phyloP scores from a whole-genome alignment of 2,329 filamentous ascomycete species.

The Westerdykella ornata region DNA sequence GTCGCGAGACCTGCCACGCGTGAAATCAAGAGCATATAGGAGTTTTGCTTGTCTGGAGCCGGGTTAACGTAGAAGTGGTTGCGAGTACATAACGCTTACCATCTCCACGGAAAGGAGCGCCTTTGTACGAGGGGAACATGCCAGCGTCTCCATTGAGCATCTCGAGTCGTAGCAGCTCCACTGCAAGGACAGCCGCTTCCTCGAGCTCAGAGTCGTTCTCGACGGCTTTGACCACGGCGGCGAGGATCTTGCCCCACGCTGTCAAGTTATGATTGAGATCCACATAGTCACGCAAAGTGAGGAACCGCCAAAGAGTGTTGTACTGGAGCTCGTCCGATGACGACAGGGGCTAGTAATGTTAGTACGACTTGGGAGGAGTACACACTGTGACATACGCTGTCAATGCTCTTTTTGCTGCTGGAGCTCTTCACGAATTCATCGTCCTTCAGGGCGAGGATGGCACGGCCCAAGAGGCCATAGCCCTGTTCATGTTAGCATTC shows the following conservation, averaged over 20 bases:
- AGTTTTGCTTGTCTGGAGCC: conserved; percentile 55
- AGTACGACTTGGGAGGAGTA: conserved; percentile 3
- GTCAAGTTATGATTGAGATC: conserved; percentile 74
- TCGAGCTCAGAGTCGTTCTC: conserved; percentile 55
- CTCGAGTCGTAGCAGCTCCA: conserved; percentile 75
- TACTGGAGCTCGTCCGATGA: conserved; percentile 66
- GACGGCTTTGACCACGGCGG: conserved; percentile 60
- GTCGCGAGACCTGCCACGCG: conserved; percentile 78
- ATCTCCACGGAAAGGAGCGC: conserved; percentile 52
- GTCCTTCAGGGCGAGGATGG: conserved; percentile 58
- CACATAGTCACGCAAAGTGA: conserved; percentile 82
- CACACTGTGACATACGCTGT: conserved; percentile 19
- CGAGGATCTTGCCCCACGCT: conserved; percentile 73
- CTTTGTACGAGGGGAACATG: conserved; percentile 52
- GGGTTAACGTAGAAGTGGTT: not conserved
- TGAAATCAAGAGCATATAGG: conserved; percentile 71
- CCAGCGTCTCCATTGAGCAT: conserved; percentile 64
- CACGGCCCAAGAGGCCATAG: conserved; percentile 43
- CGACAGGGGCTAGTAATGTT: conserved; percentile 41
- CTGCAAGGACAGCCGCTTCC: conserved; percentile 73
- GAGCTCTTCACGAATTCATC: conserved; percentile 64
- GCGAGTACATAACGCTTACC: conserved; percentile 17
- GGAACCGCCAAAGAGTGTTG: conserved; percentile 79
- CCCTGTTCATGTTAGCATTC: conserved; percentile 16
- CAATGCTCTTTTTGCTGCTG: conserved; percentile 50